Evolutionary conservation across 768 basidiomycete species (phyloP), one percentile per base, ranked within the genome.

Genomic region (Tremella yokohamensis): DNA sequence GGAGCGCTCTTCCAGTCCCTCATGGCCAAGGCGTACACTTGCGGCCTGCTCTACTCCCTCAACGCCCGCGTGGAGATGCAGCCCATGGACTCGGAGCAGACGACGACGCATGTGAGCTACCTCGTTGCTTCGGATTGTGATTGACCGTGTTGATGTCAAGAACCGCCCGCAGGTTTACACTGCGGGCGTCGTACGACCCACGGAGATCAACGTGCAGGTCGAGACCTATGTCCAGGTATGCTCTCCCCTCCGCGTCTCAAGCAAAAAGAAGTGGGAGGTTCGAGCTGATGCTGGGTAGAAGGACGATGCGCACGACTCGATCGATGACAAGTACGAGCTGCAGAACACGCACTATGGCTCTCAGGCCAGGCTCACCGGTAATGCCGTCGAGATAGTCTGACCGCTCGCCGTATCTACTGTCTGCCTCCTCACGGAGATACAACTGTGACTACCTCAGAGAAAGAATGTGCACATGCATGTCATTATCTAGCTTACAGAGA

Each of bases 11-110:
- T 65, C 54, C 61, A 62, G 40, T 53, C 62, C 9, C 54, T 68
- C 34, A 54, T 64, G 58, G 58, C 54, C 16, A 65, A 68, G 42
- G 61, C 58, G 13, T 68, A 68, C 50, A 61, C 66, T 34, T 24
- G 62, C 48, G 66, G 66, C 38, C 44, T 68, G 18, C 49, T 68
- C 19, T 58, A 57, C 40, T 60, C 63, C 8, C 58, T 68, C 29
- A 61, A 65, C 56, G 60, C 64, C 1, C 39, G 64, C n/a, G 38
- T 64, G 13, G 26, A 37, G 8, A 57, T 61, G 34, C 40, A 54
- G 37, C 1, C 51, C 26, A 29, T 54, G 12, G 37, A 34, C 29
- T 34, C 22, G 38, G 20, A 52, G 12, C 8, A 47, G 40, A 8
- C 38, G 34, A 34, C 26, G 4, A 45, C 9, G 12, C 39, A 16